phyloP scores from a whole-genome alignment of 352 stramenopile genomes.

The Pythium phragmiticola region DNA sequence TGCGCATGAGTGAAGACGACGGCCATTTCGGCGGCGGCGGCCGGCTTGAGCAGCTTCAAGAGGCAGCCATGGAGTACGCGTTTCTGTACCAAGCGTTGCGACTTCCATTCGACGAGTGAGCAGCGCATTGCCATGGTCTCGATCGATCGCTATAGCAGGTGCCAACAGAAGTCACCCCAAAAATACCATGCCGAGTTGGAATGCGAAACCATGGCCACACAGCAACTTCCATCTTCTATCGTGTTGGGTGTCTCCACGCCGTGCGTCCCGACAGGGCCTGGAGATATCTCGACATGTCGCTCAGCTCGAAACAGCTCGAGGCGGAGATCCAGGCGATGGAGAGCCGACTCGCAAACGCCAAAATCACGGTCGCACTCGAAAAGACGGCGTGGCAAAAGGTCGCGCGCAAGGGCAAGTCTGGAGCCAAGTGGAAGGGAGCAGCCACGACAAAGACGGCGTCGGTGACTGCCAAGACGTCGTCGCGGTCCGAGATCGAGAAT shows the following conservation, averaged over 20 bases:
- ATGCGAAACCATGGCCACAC: background rate
- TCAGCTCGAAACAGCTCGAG: slow-evolving; percentile 45
- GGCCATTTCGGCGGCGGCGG: slow-evolving; percentile 81
- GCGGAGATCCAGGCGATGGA: slow-evolving; percentile 63
- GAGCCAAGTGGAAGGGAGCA: slow-evolving; percentile 58
- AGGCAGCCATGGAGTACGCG: slow-evolving; percentile 79
- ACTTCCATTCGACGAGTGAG: slow-evolving; percentile 39
- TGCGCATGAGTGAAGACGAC: slow-evolving; percentile 80
- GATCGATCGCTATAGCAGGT: background rate
- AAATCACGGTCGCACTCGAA: slow-evolving; percentile 53
- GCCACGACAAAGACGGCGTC: slow-evolving; percentile 22
- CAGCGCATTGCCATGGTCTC: background rate
- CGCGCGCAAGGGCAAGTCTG: slow-evolving; percentile 44
- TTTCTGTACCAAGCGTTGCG: slow-evolving; percentile 75
- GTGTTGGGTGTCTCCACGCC: too few relatives aligned
- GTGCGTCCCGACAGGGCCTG: too few relatives aligned
- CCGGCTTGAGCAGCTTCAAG: slow-evolving; percentile 73
- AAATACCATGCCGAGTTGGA: slow-evolving; percentile 2
- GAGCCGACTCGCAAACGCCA: slow-evolving; percentile 48
- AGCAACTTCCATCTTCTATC: background rate
- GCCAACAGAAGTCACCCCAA: background rate
- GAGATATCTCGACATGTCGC: slow-evolving; percentile 32
- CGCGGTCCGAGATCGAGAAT: slow-evolving; percentile 18
- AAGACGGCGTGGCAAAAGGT: slow-evolving; percentile 52
- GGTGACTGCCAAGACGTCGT: background rate